phyloP scores from a whole-genome alignment of 2,329 filamentous ascomycete species.

The Aspergillus jensenii region DNA sequence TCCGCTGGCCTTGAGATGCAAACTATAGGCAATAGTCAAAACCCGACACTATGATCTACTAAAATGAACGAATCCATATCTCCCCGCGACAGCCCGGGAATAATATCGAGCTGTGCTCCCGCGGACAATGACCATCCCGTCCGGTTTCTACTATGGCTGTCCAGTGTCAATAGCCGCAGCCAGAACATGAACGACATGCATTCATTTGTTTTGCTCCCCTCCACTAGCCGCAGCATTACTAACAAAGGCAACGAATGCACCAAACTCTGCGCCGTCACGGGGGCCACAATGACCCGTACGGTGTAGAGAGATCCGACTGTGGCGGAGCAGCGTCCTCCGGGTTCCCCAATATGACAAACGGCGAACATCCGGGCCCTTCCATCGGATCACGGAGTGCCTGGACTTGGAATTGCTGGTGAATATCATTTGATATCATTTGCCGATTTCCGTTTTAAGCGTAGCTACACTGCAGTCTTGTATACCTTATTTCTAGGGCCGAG shows the following conservation, averaged over 20 bases:
- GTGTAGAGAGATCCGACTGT: too few relatives aligned
- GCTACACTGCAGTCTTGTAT: not conserved
- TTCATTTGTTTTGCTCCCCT: conserved; percentile 1
- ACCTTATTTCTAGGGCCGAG: not conserved
- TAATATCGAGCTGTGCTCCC: not conserved
- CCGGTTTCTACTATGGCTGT: not conserved
- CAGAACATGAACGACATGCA: not conserved
- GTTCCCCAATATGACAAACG: conserved; percentile 2
- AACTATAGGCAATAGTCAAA: not conserved
- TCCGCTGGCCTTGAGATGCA: not conserved
- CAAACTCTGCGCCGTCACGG: conserved; percentile 9
- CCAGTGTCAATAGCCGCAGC: not conserved
- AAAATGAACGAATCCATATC: not conserved
- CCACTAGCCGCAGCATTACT: not conserved
- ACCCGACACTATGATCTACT: not conserved
- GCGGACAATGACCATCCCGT: not conserved
- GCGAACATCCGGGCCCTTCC: not conserved
- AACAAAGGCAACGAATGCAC: too few relatives aligned
- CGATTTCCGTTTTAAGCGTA: not conserved
- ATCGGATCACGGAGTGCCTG: not conserved
- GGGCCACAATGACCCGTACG: not conserved
- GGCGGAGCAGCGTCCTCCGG: conserved; percentile 11
- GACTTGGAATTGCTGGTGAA: not conserved
- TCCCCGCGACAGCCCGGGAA: not conserved
- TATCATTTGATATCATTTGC: not conserved